Base-by-base conservation (phyloP, 2,329 filamentous ascomycete species). In the Periconia digitata region DNA sequence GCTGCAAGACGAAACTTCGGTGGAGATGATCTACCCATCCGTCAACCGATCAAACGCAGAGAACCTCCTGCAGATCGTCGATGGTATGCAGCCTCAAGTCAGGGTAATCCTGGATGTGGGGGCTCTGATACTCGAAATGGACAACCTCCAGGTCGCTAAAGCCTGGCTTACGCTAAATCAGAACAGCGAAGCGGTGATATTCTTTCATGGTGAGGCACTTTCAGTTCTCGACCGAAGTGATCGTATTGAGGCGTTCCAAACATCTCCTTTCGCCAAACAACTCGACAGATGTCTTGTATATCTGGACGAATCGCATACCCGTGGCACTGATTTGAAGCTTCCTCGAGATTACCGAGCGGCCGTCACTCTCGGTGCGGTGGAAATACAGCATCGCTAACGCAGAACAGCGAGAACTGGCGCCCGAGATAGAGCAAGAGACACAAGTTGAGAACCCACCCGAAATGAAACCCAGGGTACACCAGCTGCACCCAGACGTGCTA, bases 351-450 rank as follows among this genome's bases (percentile, higher is more conserved):
- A 79, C 1, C 54, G 47, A 1, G 83, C 77, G 0, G 83, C 81
- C 0, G 56, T 86, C 1, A 86, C 83, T 0, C 66, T 86, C 0
- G 79, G 79, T 0, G 70, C 81, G 0, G 27, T 32, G 8, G n/a
- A 32, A 32, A 32, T 32, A 32, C 10, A 15, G 27, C 27, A 32
- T 13, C 27, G 8, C 27, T 32, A 15, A 32, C 12, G 27, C 12
- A n/a, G n/a, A n/a, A n/a, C n/a, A 90, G 59, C 76, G 85, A 0
- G 86, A 89, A 52, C 71, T 90, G 0, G 75, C 82, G 0, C 83
- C 83, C 0, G 85, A 90, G 51, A 76, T 81, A 1, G 83, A 89
- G 53, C 69, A 79, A 21, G 82, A 89, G 56, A 71, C 76, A 1
- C 70, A 87, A 41, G 55, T 81, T 0, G 72, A 87, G 53, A 72